Evolutionary conservation across 805 yeast genomes (phyloP), one percentile per base, ranked within the genome.

Genomic region (Yarrowia bubula): DNA sequence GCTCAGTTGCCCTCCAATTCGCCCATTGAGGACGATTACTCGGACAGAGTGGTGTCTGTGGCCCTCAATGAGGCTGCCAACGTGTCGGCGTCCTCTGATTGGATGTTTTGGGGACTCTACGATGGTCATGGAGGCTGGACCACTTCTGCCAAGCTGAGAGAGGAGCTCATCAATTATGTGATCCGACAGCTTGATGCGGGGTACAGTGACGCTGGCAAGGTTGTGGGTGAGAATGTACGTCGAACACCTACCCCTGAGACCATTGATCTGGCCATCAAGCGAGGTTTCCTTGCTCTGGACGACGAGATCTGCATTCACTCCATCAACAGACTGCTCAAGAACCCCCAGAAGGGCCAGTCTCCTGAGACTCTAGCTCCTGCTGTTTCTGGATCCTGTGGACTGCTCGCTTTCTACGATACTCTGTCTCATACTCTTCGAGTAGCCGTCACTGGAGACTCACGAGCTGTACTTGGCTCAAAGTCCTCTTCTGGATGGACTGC

Each of bases 61-160:
- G 85, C 84, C 67, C 80, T 84, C 32, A 69, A 79, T 55, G 68
- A 67, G n/a, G 73, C 82, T 69, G 80, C 81, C 75, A 71, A 77
- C 70, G 69, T 71, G 22, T 75, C 78, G n/a, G 76, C 76, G 28
- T 55, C 61, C 6, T 73, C 82, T 9, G 97, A 93, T 75, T 88
- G 97, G 89, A 88, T 89, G 83, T 91, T 95, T 73, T 95, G 96
- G 84, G 97, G 98, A 5, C 85, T 95, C 0, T 93, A 88, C 74
- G 99, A 95, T 75, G 99, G 99, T 11, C 99, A 95, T 76, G 92
- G 96, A 3, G 99, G 99, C 22, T 92, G 96, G 86, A 89, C 90
- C 69, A 95, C 99, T 1, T 86, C 93, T 65, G 83, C 89, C n/a
- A 90, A 87, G 74, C 81, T 95, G 67, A 82, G 96, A 67, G 95